phyloP scores from a whole-genome alignment of 371 early-diverging fungal species.

The Lichtheimia corymbifera region DNA sequence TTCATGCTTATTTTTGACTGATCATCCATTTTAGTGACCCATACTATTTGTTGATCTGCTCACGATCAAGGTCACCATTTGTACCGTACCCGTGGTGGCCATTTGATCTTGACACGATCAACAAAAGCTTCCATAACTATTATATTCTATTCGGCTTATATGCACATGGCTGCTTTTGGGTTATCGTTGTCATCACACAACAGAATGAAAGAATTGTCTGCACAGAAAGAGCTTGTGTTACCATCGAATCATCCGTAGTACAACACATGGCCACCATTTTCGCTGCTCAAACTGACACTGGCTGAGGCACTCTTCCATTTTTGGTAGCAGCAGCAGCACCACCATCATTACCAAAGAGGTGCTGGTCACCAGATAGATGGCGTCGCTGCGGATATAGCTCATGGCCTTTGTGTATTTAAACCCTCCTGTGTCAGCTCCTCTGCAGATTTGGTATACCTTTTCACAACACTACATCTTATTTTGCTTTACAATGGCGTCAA shows the following conservation, averaged over 20 bases:
- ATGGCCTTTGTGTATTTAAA: not conserved
- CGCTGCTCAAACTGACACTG: not conserved
- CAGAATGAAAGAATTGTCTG: too few relatives aligned
- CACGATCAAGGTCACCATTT: too few relatives aligned
- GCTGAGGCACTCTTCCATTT: too few relatives aligned
- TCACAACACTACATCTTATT: not conserved
- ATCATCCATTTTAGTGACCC: too few relatives aligned
- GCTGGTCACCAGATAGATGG: not conserved
- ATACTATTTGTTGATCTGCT: too few relatives aligned
- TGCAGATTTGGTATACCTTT: not conserved
- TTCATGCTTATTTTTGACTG: too few relatives aligned
- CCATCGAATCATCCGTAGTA: not conserved
- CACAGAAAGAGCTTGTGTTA: not conserved
- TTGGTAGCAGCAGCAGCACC: not conserved
- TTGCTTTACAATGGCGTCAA: not conserved
- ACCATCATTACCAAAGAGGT: not conserved
- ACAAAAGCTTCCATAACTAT: too few relatives aligned
- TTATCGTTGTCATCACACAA: too few relatives aligned
- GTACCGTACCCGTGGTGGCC: too few relatives aligned
- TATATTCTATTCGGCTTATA: too few relatives aligned
- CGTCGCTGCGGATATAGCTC: not conserved
- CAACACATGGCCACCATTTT: not conserved
- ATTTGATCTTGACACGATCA: too few relatives aligned
- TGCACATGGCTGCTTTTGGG: too few relatives aligned
- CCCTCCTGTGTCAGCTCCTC: not conserved